Evolutionary conservation across 179 eudicot genomes (phyloP).

Genomic region (Amaranthus tricolor): DNA sequence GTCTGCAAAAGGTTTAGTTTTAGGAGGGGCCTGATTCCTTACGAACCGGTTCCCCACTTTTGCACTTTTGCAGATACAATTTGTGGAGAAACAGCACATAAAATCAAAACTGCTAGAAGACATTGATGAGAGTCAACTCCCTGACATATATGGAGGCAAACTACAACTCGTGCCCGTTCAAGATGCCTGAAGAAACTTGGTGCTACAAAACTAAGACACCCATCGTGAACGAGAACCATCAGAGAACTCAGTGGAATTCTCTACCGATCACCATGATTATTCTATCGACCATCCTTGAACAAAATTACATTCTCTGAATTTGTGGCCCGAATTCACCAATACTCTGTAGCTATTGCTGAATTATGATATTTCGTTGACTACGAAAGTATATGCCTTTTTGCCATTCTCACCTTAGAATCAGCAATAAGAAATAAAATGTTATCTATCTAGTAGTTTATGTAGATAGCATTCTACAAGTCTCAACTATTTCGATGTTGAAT

Average conservation of each 20-base stretch:
- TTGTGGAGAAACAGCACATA: slow-evolving; percentile 53
- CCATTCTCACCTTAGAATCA: too few species aligned
- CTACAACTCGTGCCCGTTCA: slow-evolving; percentile 47
- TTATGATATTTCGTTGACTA: neutral
- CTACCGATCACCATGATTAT: neutral
- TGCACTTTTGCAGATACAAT: slow-evolving; percentile 38
- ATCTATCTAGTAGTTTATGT: too few species aligned
- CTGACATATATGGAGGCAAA: slow-evolving; percentile 66
- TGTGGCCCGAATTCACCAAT: neutral
- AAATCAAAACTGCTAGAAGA: slow-evolving; percentile 50
- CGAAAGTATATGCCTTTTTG: too few species aligned
- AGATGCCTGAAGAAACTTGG: slow-evolving; percentile 16
- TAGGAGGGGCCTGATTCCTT: neutral
- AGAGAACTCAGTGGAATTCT: neutral
- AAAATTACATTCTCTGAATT: neutral
- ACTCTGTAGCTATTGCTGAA: neutral
- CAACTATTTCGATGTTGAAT: too few species aligned
- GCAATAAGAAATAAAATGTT: too few species aligned
- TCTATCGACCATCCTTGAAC: too few species aligned
- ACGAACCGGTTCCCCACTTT: neutral
- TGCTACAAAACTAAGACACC: neutral
- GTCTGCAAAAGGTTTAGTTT: neutral
- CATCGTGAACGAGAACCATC: neutral
- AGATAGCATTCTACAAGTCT: too few species aligned
- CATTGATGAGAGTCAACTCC: slow-evolving; percentile 65